Conservation (phyloP, 441 rosid genomes). For the Geranium incanum region DNA sequence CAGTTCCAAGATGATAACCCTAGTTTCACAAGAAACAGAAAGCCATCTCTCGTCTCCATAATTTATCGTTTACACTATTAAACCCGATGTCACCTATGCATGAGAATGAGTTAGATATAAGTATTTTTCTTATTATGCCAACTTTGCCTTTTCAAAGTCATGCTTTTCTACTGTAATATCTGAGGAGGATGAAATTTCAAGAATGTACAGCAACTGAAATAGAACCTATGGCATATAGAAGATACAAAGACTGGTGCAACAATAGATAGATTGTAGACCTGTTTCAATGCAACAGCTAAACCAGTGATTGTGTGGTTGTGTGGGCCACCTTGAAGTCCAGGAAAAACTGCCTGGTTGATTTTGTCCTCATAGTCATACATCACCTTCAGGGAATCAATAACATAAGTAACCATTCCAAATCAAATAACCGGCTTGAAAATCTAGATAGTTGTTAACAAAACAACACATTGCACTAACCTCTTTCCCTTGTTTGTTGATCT, state of each 20-base stretch:
- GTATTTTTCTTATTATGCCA: not conserved
- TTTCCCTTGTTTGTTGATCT: conserved; percentile 26
- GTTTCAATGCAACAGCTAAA: conserved; percentile 24
- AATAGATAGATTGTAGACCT: conserved; percentile 9
- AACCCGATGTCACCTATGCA: not conserved
- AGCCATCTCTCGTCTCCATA: not conserved
- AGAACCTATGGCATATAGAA: too few species aligned
- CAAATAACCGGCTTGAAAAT: not conserved
- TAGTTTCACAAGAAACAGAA: too few species aligned
- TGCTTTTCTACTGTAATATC: not conserved
- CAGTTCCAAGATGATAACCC: too few species aligned
- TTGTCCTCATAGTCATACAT: conserved; percentile 28
- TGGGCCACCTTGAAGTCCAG: conserved; percentile 32
- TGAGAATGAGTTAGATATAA: not conserved
- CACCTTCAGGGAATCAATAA: conserved; percentile 25
- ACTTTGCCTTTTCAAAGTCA: not conserved
- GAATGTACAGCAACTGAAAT: not conserved
- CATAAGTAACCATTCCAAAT: conserved; percentile 16
- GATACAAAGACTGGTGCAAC: not conserved
- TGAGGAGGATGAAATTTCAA: not conserved
- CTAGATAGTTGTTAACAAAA: not conserved
- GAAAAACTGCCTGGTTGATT: conserved; percentile 27
- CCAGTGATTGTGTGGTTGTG: conserved; percentile 28
- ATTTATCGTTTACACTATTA: not conserved
- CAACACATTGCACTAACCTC: conserved; percentile 16